Base-by-base conservation (phyloP, 1,284 basidiomycete genomes). In the Naganishia liquefaciens region DNA sequence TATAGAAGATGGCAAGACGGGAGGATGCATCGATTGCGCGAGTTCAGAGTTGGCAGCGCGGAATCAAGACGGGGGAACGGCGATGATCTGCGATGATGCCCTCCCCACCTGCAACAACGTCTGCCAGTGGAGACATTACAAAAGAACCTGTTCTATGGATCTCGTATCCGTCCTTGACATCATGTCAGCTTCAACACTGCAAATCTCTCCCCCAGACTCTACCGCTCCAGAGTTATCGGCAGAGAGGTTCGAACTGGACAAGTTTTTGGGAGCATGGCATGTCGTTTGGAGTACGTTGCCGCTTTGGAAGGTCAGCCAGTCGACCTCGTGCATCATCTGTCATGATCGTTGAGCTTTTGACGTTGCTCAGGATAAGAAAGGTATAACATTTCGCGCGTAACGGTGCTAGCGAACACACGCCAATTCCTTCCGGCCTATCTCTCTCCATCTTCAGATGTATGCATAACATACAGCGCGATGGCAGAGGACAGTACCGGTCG, bases 251-350 rank as follows among this genome's bases (percentile, higher is more conserved):
- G 72, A 73, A 3, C 77, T 82, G 58, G 76, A 81, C 43, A 63
- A 70, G 67, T 79, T 83, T 68, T 81, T 82, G 78, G 81, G 81
- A 17, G 78, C 74, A 52, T 83, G 82, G 82, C 72, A 77, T 40
- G 80, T 83, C 21, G 77, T 76, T 4, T 80, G 81, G 74, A 80
- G 80, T 27, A 82, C 82, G 2, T 69, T 83, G 44, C 80, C 82
- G 0, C 79, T 83, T 68, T 83, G 82, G 82, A 81, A 80, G 74
- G 81, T 81, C 64, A 68, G 75, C 64, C 5, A 10, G 37, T 37
- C 33, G 33, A 37, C 21, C 27, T 33, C 54, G 25, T 19, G 44
- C n/a, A 54, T n/a, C 19, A 17, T 42, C 39, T 13, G 17, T 27
- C 37, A 30, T 10, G 7, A 15, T 43, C 21, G 30, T 49, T 63